These are phyloP conservation scores for Fusarium sarcochroum DNA, from an alignment of 2,329 filamentous ascomycete genomes.

Conservation along the genomic window DNA sequence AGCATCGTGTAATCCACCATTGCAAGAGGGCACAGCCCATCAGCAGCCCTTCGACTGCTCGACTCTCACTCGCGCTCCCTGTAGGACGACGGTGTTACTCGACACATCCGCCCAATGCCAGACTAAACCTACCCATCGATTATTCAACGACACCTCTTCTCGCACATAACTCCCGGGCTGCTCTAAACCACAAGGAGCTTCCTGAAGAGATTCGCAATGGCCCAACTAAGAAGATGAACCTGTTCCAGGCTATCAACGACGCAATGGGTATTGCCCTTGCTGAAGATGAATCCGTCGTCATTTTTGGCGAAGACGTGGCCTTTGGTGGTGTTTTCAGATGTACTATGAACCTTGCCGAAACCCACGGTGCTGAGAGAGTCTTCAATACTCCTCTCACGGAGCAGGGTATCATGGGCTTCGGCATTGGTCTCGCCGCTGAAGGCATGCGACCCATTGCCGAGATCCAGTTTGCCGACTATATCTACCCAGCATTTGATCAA, in stretches of 20 bases:
- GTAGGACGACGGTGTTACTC: slow-evolving; percentile 60
- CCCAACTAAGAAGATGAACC: slow-evolving; percentile 88
- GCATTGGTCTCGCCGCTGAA: slow-evolving; percentile 88
- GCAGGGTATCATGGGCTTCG: slow-evolving; percentile 95
- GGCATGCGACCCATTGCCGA: slow-evolving; percentile 95
- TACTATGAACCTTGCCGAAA: slow-evolving; percentile 89
- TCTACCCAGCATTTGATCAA: slow-evolving; percentile 94
- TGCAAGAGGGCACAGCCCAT: slow-evolving; percentile 48
- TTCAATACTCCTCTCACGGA: slow-evolving; percentile 97
- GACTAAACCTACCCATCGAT: slow-evolving; percentile 88
- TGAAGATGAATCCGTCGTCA: slow-evolving; percentile 85
- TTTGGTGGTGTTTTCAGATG: slow-evolving; percentile 98
- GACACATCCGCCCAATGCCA: slow-evolving; percentile 70
- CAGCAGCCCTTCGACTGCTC: slow-evolving; percentile 30
- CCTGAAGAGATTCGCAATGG: slow-evolving; percentile 74
- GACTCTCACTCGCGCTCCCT: slow-evolving; percentile 36
- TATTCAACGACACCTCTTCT: slow-evolving; percentile 87
- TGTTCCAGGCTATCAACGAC: slow-evolving; percentile 94
- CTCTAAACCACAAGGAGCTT: slow-evolving; percentile 80
- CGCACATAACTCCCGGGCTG: slow-evolving; percentile 81
- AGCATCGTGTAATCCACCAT: slow-evolving; percentile 52
- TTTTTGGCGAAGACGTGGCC: slow-evolving; percentile 97
- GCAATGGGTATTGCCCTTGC: slow-evolving; percentile 86
- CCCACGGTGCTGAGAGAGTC: slow-evolving; percentile 88
- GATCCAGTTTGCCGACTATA: slow-evolving; percentile 96